Evolutionary conservation across 2,329 filamentous ascomycete species (phyloP), one percentile per base, ranked within the genome.

Genomic region (Gaeumannomyces sp.): DNA sequence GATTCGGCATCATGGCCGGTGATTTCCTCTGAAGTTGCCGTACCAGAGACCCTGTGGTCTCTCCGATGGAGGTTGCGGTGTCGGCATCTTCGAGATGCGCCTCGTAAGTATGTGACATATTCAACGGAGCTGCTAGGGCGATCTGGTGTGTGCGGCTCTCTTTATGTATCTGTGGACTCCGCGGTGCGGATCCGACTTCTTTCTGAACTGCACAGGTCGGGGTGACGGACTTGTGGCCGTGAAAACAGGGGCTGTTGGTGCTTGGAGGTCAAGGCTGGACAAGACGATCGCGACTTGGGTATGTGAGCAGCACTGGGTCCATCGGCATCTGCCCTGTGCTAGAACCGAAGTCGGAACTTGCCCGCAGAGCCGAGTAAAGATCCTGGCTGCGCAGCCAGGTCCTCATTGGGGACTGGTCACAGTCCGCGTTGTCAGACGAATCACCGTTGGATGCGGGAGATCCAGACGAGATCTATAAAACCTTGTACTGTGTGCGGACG

Each of bases 361-460:
- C 67, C 14, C 64, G 65, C 19, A 67, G 64, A 11, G 64, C 60
- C 38, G 68, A 68, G 19, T 60, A 62, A 45, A 70, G 62, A 25
- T 66, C 67, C 61, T 72, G 70, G 58, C 70, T 70, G 28, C 68
- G 62, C 16, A 72, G 62, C 70, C 70, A 72, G 13, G 67, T 68
- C 38, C 66, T 66, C 60, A 71, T 56, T 8, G 69, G 70, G 1
- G 70, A 72, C 56, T 69, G 67, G 56, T 69, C 70, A 8, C 33
- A 31, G n/a, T 31, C 19, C 13, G 28, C 59, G 38, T 19, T 25
- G 22, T 22, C 45, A 11, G 50, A 22, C 8, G 25, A 29, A 14
- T 27, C 38, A n/a, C 10, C 28, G 14, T 22, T 50, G 2, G 62
- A 59, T n/a, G 57, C 59, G 22, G 59, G n/a, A 5, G 60, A 50